Base-by-base conservation (phyloP, 2,329 filamentous ascomycete species). In the Zarea fungicola region DNA sequence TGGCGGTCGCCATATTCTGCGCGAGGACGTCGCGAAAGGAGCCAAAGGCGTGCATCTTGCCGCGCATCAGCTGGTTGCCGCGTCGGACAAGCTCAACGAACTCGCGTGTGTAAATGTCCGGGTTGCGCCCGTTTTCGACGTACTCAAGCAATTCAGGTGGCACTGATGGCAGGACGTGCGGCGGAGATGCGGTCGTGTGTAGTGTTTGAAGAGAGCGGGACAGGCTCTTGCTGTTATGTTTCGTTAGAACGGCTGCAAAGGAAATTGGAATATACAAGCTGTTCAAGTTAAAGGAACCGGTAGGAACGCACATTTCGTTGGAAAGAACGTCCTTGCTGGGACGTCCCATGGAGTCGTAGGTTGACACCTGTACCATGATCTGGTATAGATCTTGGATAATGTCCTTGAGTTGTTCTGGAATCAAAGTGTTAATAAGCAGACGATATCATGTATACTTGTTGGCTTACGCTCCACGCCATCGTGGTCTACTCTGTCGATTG, bases 31-130 rank as follows among this genome's bases (percentile, higher is more conserved):
- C 81, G 46, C 81, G 69, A 61, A 87, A 85, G 25, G 65, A 58
- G 10, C 63, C 71, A 60, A 85, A 87, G 29, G 82, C 83, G 58
- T 67, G 63, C 65, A 75, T 71, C 71, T 85, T 86, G 48, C 83
- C 83, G 57, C 77, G 74, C 70, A 84, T 75, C 53, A 83, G 69
- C 72, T 86, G 83, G 68, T 87, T 87, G 34, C 77, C 73, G 40
- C 81, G 72, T 48, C 82, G 70, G 21, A 83, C 81, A 45, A 83
- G 72, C 76, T 87, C 83, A 59, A 86, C 82, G 59, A 87, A 86
- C 69, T 87, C 83, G 59, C 83, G 75, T 48, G 83, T 87, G 72
- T 87, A 87, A 57, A 87, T 86, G 66, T 87, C 83, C 3, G 83
- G 83, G 69, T 87, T 87, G 43, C 83, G 81, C 37, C 83, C 83